Evolutionary conservation across 257 asterid species (phyloP), one percentile per base, ranked within the genome.

Genomic region (Primulina tabacum): DNA sequence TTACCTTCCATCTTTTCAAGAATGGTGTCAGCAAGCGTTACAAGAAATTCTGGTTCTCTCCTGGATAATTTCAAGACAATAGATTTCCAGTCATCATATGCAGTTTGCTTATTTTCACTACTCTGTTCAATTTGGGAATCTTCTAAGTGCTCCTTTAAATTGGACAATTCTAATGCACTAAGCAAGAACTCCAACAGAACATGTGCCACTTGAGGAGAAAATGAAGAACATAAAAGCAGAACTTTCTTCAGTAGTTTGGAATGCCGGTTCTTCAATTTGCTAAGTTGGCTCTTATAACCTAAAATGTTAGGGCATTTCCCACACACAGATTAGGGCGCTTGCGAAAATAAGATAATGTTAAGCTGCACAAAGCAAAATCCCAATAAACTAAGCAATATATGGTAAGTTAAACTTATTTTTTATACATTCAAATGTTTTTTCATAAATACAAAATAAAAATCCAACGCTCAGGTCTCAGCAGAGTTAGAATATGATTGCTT

Each of bases 1-100:
- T 73, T 84, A 92, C 98, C 95, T 82, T 87, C 94, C 76, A 89
- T 76, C 85, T 83, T 86, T 64, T 79, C 92, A 40, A 90, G 87
- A 76, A 86, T 83, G 16, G 88, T 92, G 57, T 81, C 84, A 6
- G 82, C 82, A 68, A 93, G 95, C 50, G 81, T 73, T 50, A 64
- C 60, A 52, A 89, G 83, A 76, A 93, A 75, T 59, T 84, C 94
- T 2, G 97, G 94, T 70, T 86, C 90, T 76, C 82, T 84, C 17
- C 87, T 85, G 5, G 94, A 87, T 77, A 90, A 70, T 81, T 84
- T 90, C 73, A 78, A 57, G 52, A 90, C 83, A 16, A 89, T 88
- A 26, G 87, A 77, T 79, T 83, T 93, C 94, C 95, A 93, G 71
- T 84, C 86, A 79, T 82, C 88, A 72, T 72, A 84, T 43, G 70